These are phyloP conservation scores for Fusarium musae DNA, from an alignment of 2,329 filamentous ascomycete genomes.

Conservation along the genomic window DNA sequence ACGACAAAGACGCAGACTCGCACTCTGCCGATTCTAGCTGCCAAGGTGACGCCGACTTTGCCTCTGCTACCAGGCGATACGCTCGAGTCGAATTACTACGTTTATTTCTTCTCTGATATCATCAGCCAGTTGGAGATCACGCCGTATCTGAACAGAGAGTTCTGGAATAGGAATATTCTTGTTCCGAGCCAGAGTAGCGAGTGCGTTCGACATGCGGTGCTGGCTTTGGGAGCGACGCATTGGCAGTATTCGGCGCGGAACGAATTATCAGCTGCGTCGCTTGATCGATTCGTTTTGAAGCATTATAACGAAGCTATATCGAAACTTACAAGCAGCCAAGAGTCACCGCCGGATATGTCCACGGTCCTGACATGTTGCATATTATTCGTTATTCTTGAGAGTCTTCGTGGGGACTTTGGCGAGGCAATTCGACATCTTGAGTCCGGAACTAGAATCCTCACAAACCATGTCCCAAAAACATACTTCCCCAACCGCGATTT, in stretches of 20 bases:
- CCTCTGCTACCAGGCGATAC: not conserved
- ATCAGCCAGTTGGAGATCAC: not conserved
- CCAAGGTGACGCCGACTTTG: not conserved
- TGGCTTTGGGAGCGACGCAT: constrained; percentile 4
- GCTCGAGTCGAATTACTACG: constrained; percentile 3
- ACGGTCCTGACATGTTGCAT: not conserved
- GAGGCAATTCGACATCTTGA: constrained; percentile 17
- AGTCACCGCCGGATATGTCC: not conserved
- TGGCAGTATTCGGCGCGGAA: not conserved
- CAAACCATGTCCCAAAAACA: not conserved
- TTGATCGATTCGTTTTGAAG: not conserved
- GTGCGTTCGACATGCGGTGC: not conserved
- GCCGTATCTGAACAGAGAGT: not conserved
- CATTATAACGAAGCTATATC: constrained; percentile 12
- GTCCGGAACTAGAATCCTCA: not conserved
- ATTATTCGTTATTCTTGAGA: constrained; percentile 1
- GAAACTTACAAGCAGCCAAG: not conserved
- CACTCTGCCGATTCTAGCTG: not conserved
- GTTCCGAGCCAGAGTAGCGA: not conserved
- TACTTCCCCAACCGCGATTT: not conserved
- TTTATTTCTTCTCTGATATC: constrained; percentile 10
- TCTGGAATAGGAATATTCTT: constrained; percentile 1
- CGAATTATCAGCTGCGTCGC: not conserved
- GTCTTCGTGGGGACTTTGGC: constrained; percentile 5
- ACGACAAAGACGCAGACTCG: not conserved